Evolutionary conservation across 768 basidiomycete species (phyloP).

Genomic region (Panellus pusillus): DNA sequence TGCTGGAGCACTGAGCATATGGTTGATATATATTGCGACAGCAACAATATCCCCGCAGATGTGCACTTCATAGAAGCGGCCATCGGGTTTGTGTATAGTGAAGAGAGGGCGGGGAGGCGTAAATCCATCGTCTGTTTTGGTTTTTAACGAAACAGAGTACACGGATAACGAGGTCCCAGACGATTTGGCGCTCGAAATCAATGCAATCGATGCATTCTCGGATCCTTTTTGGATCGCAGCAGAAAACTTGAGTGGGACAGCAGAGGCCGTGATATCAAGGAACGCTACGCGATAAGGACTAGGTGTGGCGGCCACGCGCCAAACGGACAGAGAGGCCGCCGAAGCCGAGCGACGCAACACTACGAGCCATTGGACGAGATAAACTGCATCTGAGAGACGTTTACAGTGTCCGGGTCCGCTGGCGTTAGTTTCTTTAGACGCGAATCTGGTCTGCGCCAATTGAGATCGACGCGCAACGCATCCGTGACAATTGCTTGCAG

Average conservation of each 20-base stretch:
- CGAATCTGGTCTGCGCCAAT: slow-evolving; percentile 44
- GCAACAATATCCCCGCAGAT: slow-evolving; percentile 20
- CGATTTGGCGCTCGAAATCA: slow-evolving; percentile 19
- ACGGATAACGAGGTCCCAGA: slow-evolving; percentile 13
- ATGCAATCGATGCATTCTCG: slow-evolving; percentile 24
- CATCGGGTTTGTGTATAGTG: slow-evolving; percentile 19
- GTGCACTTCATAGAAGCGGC: slow-evolving; percentile 27
- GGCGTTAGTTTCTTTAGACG: slow-evolving; percentile 36
- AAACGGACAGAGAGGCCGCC: slow-evolving; percentile 42
- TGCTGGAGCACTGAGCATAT: slow-evolving; percentile 20
- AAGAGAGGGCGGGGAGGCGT: slow-evolving; percentile 9
- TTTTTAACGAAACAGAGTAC: slow-evolving; percentile 23
- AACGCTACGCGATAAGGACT: slow-evolving; percentile 28
- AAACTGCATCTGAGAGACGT: slow-evolving; percentile 46
- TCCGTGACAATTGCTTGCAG: slow-evolving; percentile 42
- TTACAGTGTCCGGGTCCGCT: slow-evolving; percentile 35
- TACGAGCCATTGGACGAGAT: slow-evolving; percentile 52
- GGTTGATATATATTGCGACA: slow-evolving; percentile 8
- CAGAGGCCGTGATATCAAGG: slow-evolving; percentile 24
- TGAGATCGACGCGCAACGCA: slow-evolving; percentile 49
- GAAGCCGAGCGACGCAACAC: slow-evolving; percentile 34
- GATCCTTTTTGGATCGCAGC: slow-evolving; percentile 31
- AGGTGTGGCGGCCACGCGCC: slow-evolving; percentile 37
- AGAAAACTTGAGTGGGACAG: slow-evolving; percentile 33
- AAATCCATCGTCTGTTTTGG: slow-evolving; percentile 15